Percentiles rank a stretch among this genome's conserved stretches.
phyloP scores from a whole-genome alignment of 2,329 filamentous ascomycete species.

The Westerdykella aurantiaca region DNA sequence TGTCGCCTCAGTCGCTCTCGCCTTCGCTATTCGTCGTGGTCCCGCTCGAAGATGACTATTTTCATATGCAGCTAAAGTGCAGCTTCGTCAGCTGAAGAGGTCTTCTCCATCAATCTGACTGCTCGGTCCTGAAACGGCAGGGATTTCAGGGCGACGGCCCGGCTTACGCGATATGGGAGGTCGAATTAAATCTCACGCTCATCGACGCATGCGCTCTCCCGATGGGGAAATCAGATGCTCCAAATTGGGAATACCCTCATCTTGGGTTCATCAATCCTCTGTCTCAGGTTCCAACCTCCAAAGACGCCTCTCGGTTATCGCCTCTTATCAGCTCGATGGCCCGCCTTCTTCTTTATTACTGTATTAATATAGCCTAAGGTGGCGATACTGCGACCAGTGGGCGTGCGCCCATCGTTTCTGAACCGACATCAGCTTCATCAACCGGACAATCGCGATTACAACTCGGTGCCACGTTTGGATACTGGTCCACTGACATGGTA shows the following conservation, averaged over 20 bases:
- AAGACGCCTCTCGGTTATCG: not conserved
- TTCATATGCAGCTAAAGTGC: slow-evolving; percentile 6
- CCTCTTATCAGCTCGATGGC: not conserved
- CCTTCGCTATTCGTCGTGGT: too few species aligned
- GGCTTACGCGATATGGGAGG: slow-evolving; percentile 8
- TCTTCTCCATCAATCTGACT: slow-evolving; percentile 3
- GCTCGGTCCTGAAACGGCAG: slow-evolving; percentile 8
- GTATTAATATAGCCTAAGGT: slow-evolving; percentile 8
- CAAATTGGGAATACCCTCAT: slow-evolving; percentile 3
- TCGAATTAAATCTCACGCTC: not conserved
- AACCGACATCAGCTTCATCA: slow-evolving; percentile 4
- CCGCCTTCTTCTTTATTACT: not conserved
- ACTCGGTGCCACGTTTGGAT: not conserved
- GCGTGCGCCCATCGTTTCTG: slow-evolving; percentile 1
- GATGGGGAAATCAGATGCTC: too few species aligned
- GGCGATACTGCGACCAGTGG: not conserved
- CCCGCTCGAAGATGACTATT: too few species aligned
- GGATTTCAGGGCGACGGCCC: slow-evolving; percentile 8
- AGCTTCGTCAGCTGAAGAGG: slow-evolving; percentile 14
- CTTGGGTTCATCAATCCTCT: slow-evolving; percentile 2
- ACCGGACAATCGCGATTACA: too few species aligned
- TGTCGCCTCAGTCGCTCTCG: slow-evolving; percentile 5
- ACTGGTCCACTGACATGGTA: too few species aligned
- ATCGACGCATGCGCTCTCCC: not conserved
- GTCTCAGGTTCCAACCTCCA: not conserved